Conservation (phyloP, 2,329 filamentous ascomycete genomes). For the Botrytis aclada region DNA sequence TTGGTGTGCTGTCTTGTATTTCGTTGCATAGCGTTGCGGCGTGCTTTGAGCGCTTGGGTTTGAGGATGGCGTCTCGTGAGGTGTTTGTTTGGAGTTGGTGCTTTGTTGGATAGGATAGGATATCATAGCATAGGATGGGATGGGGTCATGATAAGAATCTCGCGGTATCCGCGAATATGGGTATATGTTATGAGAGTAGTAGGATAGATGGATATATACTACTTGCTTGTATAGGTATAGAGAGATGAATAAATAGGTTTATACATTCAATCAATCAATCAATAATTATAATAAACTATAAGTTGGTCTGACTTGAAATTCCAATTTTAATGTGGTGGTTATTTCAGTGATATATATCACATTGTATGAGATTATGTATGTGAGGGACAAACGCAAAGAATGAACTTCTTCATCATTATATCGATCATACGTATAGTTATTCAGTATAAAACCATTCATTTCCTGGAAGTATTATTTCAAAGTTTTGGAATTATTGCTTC, state of each 20-base stretch:
- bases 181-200: background rate
- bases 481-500: background rate
- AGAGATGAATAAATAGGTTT: slow-evolving; percentile 1
- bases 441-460: background rate
- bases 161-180: background rate
- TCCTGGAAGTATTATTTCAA: background rate
- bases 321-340: background rate
- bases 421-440: background rate
- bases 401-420: background rate
- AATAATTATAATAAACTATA: background rate
- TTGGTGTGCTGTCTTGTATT: background rate
- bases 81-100: background rate
- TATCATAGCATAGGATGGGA: too few relatives aligned
- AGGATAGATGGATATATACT: background rate
- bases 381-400: background rate
- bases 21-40: background rate
- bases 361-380: background rate
- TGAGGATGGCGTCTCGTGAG: background rate
- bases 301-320: background rate
- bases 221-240: background rate
- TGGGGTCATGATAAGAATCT: background rate
- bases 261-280: background rate
- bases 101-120: background rate
- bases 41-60: background rate
- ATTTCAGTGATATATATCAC: background rate